Percentiles rank a stretch among this genome's conserved stretches.
Evolutionary conservation across 2,329 filamentous ascomycete species (phyloP).

Genomic region (Colletotrichum limetticola): DNA sequence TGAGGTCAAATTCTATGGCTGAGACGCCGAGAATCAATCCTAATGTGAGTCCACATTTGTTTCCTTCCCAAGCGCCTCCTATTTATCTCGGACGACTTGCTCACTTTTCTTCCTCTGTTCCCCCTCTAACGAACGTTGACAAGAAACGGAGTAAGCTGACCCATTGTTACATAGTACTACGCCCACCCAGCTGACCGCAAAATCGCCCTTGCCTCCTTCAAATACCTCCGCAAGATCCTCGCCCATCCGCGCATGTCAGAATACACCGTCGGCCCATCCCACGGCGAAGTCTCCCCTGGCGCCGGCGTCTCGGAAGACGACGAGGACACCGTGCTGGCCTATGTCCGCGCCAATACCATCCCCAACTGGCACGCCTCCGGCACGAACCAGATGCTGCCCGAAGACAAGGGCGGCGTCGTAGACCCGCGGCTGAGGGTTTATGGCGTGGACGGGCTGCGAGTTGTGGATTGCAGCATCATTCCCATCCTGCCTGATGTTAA

Average conservation of each 20-base stretch:
- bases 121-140: conserved; percentile 34
- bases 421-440: conserved; percentile 56
- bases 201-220: conserved; percentile 46
- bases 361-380: conserved; percentile 57
- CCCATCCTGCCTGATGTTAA: conserved; percentile 54
- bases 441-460: conserved; percentile 63
- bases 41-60: conserved; percentile 32
- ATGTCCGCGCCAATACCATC: conserved; percentile 42
- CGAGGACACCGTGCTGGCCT: conserved; percentile 41
- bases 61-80: background rate
- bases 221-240: conserved; percentile 44
- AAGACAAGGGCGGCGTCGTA: conserved; percentile 35
- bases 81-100: too few relatives aligned
- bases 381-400: conserved; percentile 61
- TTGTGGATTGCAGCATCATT: conserved; percentile 59
- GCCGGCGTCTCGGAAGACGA: conserved; percentile 37
- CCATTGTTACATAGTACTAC: conserved; percentile 37
- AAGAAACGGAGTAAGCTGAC: conserved; percentile 36
- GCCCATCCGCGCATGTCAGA: conserved; percentile 39
- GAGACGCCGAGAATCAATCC: conserved; percentile 39
- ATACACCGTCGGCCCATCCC: conserved; percentile 39
- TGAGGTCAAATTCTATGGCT: conserved; percentile 37
- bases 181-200: conserved; percentile 42
- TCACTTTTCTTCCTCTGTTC: background rate
- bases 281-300: conserved; percentile 40